Evolutionary conservation across 1,139 yeast species (phyloP), one percentile per base, ranked within the genome.

Genomic region (Debaryomyces sp.): DNA sequence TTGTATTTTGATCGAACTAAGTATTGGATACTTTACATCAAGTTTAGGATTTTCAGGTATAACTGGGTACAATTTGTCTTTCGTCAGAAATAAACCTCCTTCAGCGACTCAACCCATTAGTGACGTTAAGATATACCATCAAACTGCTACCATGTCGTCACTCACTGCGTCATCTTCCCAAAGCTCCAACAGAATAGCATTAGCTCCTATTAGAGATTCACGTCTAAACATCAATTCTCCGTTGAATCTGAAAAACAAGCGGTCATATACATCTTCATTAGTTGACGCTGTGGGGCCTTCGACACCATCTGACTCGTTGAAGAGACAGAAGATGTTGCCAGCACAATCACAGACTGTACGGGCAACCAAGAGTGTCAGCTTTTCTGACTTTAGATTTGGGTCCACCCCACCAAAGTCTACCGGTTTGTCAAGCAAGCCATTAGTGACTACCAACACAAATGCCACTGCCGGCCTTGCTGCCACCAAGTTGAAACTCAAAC

Each of bases 401-500:
- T 27, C 43, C 18, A 22, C 36, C 2, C 36, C 36, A 5, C 9
- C 43, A 6, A 41, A 30, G 8, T 22, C 43, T 15, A 32, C 33
- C 21, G 18, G 32, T 10, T 42, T 34, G 18, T 32, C 35, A 10
- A 22, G 23, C 30, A 42, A 22, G 22, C 27, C 38, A 5, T 10
- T 35, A 10, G 41, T 24, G 9, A 5, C 26, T 15, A 43, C 9
- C 21, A 23, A 36, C 43, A 38, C 45, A 15, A 63, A 60, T 50
- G 67, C 64, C 45, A 55, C 63, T 33, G 71, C 70, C 12, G 68
- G 65, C 32, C 62, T 68, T 52, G 77, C 82, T 26, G 91, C 92
- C 12, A 75, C 86, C 44, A 80, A 82, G 61, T 75, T 89, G 59
- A 85, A 85, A 61, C 73, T 84, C 57, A 82, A 92, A 58, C 76